Evolutionary conservation across 345 rosid genomes (phyloP), one percentile per base, ranked within the genome.

Genomic region (Rhizophora mangle): DNA sequence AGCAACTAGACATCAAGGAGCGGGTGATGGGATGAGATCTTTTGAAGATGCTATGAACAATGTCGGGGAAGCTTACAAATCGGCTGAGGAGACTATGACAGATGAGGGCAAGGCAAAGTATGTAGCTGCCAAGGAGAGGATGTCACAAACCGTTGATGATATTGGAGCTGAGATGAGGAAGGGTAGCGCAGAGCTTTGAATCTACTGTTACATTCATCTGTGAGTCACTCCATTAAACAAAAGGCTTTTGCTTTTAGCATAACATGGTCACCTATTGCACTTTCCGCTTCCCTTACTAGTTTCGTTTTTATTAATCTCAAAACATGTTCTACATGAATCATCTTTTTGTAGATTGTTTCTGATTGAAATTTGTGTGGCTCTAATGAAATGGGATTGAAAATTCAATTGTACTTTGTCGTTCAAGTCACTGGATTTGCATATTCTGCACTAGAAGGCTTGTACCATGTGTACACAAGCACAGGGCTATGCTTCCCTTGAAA

Each of bases 61-160:
- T 57, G 87, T 77, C 4, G 79, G 83, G 36, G 80, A 79, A 47
- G 68, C 76, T n/a, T 91, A 81, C 47, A 68, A 15, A 8, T 59
- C 78, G 2, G 88, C 92, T 30, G 83, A 82, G 64, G 81, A 81
- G 13, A 20, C 76, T 2, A 43, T 72, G 77, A 46, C 76, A 0
- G 68, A 58, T 6, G 43, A 79, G 16, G 77, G 65, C 34, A 80
- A 74, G 74, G 32, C 34, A 15, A 65, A 16, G 13, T 86, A 82
- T 61, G 95, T 80, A 63, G 69, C 77, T 27, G 86, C 84, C 2
- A 89, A 88, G 67, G 86, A 84, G 55, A 83, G 61, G 68, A 81
- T 85, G 67, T 87, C 88, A 0, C 27, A 75, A 30, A 85, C 83
- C 0, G 59, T 85, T 0, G 84, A 74, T 47, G 83, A 83, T 36